phyloP scores from a whole-genome alignment of 108 stramenopile species.

The Cyclotella kingstonii region DNA sequence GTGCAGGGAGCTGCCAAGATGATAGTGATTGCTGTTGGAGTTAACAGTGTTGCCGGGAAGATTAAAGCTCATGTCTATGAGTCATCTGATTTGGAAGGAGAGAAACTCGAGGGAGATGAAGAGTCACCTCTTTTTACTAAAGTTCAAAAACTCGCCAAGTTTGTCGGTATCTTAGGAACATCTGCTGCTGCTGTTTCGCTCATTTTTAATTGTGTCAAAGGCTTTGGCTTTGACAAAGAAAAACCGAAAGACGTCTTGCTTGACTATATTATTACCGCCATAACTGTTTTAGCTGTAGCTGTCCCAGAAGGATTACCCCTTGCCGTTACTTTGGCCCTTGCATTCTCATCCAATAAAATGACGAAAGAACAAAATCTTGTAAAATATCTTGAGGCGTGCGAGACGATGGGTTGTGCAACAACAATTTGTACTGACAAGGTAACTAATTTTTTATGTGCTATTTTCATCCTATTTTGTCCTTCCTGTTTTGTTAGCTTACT shows the following conservation, averaged over 20 bases:
- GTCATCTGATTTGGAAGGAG: constrained; percentile 60
- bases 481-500: background rate
- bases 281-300: constrained; percentile 94
- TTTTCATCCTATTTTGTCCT: background rate
- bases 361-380: constrained; percentile 94
- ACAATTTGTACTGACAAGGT: constrained; percentile 98
- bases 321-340: constrained; percentile 93
- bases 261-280: constrained; percentile 74
- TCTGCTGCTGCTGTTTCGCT: constrained; percentile 72
- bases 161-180: constrained; percentile 83
- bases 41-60: constrained; percentile 83
- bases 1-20: constrained; percentile 77
- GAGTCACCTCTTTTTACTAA: constrained; percentile 84
- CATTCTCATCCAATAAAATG: constrained; percentile 93
- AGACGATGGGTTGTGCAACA: constrained; percentile 99
- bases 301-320: constrained; percentile 98
- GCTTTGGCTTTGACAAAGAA: constrained; percentile 55
- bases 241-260: constrained; percentile 37
- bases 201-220: constrained; percentile 77
- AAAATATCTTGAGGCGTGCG: constrained; percentile 95
- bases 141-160: constrained; percentile 81
- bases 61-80: constrained; percentile 84
- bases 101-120: constrained; percentile 66
- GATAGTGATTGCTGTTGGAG: constrained; percentile 90
- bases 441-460: constrained; percentile 38